Base-by-base conservation (phyloP, 805 yeast species). In the Pichia membranifaciens region DNA sequence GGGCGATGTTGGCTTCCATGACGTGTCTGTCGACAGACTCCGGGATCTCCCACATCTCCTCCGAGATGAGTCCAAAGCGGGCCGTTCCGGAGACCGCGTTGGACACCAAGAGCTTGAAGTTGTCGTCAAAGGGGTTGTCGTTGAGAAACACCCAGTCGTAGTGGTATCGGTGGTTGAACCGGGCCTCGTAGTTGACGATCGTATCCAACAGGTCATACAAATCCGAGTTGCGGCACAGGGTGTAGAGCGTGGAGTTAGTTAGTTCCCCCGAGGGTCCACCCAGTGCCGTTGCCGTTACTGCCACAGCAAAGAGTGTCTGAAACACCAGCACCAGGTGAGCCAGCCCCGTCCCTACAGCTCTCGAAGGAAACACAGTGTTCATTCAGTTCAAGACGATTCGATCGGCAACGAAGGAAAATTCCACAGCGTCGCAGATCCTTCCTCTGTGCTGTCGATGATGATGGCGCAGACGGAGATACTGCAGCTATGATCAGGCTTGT, bases 111-210 rank as follows among this genome's bases (percentile, higher is more conserved):
- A 65, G 59, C 48, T 68, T 73, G 62, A 86, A 87, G 52, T 75
- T 77, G 3, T 70, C 73, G 38, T 73, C 60, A 61, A 87, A 87
- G 2, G 75, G 78, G 51, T 70, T 75, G 58, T 87, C 89, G 61
- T 87, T 87, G 41, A 86, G 63, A 56, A 87, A 86, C 3, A 84
- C 82, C 87, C 89, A 86, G 62, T 86, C 93, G 58, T 86, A 85
- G 54, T 79, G 75, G 59, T 64, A 82, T 45, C 71, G 67, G 37
- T 58, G 32, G 64, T 86, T 86, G 69, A 84, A 85, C 34, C 90
- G 65, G 53, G 75, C 81, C 58, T 85, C 86, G 40, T 81, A 77
- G 48, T 74, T 73, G 53, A 78, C 74, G 43, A 86, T 76, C 4
- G 91, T 74, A 38, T 73, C 73, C 5, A 81, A 61, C 59, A 86